Evolutionary conservation across 805 yeast species (phyloP).

Genomic region (Pichia californica): DNA sequence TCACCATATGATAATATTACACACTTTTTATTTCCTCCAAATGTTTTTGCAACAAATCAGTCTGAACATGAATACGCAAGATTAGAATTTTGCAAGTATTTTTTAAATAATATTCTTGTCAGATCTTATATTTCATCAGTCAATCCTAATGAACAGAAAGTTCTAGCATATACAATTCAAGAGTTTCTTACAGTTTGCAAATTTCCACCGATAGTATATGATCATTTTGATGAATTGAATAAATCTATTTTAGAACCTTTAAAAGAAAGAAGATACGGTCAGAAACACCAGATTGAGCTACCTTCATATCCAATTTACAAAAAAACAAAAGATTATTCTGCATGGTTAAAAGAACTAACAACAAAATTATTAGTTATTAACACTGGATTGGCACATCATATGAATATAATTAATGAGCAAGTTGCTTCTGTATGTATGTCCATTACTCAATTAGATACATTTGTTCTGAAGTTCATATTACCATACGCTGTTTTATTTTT

Average conservation of each 20-base stretch:
- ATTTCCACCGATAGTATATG: conserved; percentile 38
- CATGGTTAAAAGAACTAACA: conserved; percentile 70
- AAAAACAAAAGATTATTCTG: conserved; percentile 45
- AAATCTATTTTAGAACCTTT: conserved; percentile 72
- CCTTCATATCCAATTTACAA: conserved; percentile 60
- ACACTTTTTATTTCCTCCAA: conserved; percentile 15
- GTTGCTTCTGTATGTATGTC: conserved; percentile 3
- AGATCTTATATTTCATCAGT: conserved; percentile 86
- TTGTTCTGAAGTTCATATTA: conserved; percentile 61
- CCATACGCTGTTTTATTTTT: conserved; percentile 71
- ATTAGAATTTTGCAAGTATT: conserved; percentile 53
- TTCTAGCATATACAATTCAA: conserved; percentile 84
- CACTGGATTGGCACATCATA: conserved; percentile 16
- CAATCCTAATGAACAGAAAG: conserved; percentile 77
- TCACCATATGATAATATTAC: conserved; percentile 11
- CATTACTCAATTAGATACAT: conserved; percentile 41
- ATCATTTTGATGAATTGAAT: conserved; percentile 54
- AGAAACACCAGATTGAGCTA: conserved; percentile 39
- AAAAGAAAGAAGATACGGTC: conserved; percentile 57
- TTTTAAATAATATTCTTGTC: conserved; percentile 65
- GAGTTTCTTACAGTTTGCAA: conserved; percentile 45
- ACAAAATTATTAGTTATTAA: conserved; percentile 53
- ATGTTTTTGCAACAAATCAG: conserved; percentile 40
- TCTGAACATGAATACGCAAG: conserved; percentile 57
- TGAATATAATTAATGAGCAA: conserved; percentile 3